These are phyloP conservation scores for Actinomucor elegans DNA, from an alignment of 371 early-diverging fungal genomes.

Conservation along the genomic window DNA sequence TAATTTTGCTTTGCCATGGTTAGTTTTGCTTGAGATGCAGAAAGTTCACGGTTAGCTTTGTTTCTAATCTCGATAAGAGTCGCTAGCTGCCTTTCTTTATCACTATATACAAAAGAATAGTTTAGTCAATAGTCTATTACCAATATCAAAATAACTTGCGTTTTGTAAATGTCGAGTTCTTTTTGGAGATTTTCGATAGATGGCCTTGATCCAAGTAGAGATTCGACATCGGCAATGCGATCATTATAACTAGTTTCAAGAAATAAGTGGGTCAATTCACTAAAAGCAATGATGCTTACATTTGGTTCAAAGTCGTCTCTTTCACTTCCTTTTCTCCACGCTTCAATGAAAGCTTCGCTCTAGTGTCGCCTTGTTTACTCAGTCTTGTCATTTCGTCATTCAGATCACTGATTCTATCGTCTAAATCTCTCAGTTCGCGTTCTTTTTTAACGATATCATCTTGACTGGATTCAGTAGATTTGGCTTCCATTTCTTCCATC, in stretches of 20 bases:
- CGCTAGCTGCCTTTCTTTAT: constrained; percentile 31
- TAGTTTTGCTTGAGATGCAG: constrained; percentile 38
- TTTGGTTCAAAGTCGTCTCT: constrained; percentile 18
- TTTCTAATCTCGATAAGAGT: constrained; percentile 12
- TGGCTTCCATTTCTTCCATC: not conserved
- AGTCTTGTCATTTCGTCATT: constrained; percentile 51
- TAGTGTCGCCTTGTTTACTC: constrained; percentile 56
- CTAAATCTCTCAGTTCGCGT: constrained; percentile 20
- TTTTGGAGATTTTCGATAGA: constrained; percentile 23
- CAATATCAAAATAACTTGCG: not conserved
- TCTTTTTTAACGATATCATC: constrained; percentile 27
- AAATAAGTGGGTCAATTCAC: not conserved
- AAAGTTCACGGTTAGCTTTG: constrained; percentile 29
- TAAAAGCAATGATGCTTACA: constrained; percentile 6
- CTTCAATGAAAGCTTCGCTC: constrained; percentile 59
- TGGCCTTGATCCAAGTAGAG: constrained; percentile 26
- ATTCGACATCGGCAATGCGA: constrained; percentile 30
- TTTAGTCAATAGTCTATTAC: too few species aligned
- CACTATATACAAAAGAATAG: not conserved
- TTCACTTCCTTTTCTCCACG: constrained; percentile 45
- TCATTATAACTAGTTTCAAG: constrained; percentile 9
- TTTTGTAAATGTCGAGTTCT: constrained; percentile 13
- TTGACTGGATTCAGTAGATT: not conserved
- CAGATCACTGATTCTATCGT: constrained; percentile 29
- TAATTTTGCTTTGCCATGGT: constrained; percentile 32